Evolutionary conservation across 495 filamentous ascomycete species (phyloP), one percentile per base, ranked within the genome.

Genomic region (Aspergillus nanangensis): DNA sequence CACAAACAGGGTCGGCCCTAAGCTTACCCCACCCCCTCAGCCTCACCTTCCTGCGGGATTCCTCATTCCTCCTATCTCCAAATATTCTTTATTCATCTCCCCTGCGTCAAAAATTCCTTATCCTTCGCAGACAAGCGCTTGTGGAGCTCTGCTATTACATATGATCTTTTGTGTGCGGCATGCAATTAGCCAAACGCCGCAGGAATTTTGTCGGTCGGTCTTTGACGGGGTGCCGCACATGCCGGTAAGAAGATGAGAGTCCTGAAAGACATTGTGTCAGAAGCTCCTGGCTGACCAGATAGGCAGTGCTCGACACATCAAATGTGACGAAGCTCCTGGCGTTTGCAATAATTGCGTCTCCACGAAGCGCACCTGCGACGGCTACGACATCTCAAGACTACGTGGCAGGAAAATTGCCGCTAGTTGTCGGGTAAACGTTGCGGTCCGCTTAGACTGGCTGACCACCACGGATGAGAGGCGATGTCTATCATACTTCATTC

Each of bases 381-480:
- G 40, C 22, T 50, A 44, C 15, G 45, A 48, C 15, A 4, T 41
- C 0, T 27, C 41, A 8, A 37, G 45, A n/a, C 38, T 48, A 1
- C 38, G 38, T 8, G 31, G 13, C 23, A 25, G 22, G 34, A 36
- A 36, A 15, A 5, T 8, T 5, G 7, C 14, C 23, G 21, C 18
- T 20, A 13, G 13, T 0, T 15, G 14, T 5, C 37, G 5, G 37
- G 1, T 13, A 5, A 18, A 14, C 32, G 11, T 41, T 7, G 23
- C n/a, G 7, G 3, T 14, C 13, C 17, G 29, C 5, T 17, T 44
- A 3, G 24, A 17, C 25, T 57, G 58, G 58, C 42, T 45, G 10
- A 50, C 51, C 5, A 62, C 55, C 18, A 43, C 41, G 2, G 58
- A 62, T 24, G 58, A 62, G 51, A 41, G 42, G 10, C 58, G 58